Evolutionary conservation across 202 grass and related monocot genomes (phyloP).

Genomic region (Zoysia matrella): DNA sequence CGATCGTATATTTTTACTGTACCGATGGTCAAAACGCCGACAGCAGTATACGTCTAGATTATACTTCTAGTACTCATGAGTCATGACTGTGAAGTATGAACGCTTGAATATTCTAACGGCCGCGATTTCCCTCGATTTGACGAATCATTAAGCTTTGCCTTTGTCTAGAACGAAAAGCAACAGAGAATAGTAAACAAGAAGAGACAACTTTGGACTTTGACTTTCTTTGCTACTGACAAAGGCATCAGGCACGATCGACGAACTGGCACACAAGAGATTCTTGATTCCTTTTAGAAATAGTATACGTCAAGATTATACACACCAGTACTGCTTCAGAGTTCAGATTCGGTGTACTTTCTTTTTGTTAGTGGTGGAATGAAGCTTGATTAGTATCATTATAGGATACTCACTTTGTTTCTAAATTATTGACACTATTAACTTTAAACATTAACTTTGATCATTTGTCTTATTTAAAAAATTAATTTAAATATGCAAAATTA

Average conservation of each 20-base stretch:
- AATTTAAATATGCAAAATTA: too few species aligned
- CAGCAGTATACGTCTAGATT: background rate
- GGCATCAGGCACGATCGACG: background rate
- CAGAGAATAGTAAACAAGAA: background rate
- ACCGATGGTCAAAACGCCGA: too few species aligned
- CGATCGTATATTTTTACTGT: too few species aligned
- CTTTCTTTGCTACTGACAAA: constrained; percentile 12
- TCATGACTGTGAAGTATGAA: background rate
- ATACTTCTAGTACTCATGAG: background rate
- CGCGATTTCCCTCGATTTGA: background rate
- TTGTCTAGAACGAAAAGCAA: background rate
- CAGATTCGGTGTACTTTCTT: background rate
- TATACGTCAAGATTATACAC: background rate
- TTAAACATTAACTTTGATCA: too few species aligned
- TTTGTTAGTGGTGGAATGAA: background rate
- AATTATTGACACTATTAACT: too few species aligned
- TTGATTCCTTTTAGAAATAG: constrained; percentile 13
- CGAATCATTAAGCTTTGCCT: background rate
- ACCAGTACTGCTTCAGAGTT: background rate
- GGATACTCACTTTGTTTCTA: too few species aligned
- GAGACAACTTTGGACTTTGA: constrained; percentile 24
- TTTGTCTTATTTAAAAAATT: too few species aligned
- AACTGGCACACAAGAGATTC: background rate
- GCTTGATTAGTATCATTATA: background rate
- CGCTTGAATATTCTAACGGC: background rate